Evolutionary conservation across 2,329 filamentous ascomycete species (phyloP), one percentile per base, ranked within the genome.

Genomic region (Rutstroemia sydowiana): DNA sequence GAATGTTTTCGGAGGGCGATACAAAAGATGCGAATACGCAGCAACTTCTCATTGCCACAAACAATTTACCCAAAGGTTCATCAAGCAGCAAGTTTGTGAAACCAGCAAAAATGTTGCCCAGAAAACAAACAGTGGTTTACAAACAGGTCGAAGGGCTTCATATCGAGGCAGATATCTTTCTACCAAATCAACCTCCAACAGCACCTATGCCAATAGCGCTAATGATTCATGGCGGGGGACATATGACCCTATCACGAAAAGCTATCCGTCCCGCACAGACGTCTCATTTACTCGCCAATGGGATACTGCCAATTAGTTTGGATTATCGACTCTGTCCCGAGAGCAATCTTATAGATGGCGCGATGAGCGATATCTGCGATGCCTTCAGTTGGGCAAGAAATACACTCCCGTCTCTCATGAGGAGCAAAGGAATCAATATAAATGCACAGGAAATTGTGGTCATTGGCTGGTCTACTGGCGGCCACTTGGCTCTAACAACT

Each of bases 311-410:
- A 0, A 60, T 79, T 10, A 74, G 71, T 54, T 48, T 77, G 0
- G 75, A 78, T 57, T 75, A 78, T 54, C 64, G 74, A 0, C 67
- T 79, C 1, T 78, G 75, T 51, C 76, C 75, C 0, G 73, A 77
- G 40, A 65, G 70, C 2, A 71, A 62, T 18, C 57, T 79, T 14
- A 44, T 66, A 3, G 69, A 74, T 1, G 76, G 76, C 0, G 68
- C 76, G 0, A 70, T 78, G 60, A 55, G 57, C 2, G 76, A 78
- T 55, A 65, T 70, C 0, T 60, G 66, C 13, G 71, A 75, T 54
- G 72, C 74, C 1, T 61, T 73, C 1, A 8, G 48, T 0, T 77
- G 74, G 49, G 32, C 36, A 11, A 16, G 28, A 41, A 28, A 28
- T 8, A 13, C 30, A 18, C 16, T 52, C 14, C 43, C 20, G n/a